Evolutionary conservation across 768 basidiomycete species (phyloP).

Genomic region (Trametes elegans): DNA sequence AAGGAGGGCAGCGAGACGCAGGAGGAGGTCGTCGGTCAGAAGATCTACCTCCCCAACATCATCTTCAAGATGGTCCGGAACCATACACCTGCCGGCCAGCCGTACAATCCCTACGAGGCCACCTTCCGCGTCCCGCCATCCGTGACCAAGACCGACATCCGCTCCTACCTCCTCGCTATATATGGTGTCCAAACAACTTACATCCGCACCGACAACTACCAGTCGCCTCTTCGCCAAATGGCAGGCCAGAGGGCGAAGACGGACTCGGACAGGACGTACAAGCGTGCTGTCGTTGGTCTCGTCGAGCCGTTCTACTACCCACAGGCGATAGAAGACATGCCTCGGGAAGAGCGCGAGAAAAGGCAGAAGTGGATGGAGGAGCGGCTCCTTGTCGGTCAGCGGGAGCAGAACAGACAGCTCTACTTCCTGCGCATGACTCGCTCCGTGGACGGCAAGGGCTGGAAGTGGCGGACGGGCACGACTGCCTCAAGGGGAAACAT

Average conservation of each 20-base stretch:
- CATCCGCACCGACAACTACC: slow-evolving; percentile 92
- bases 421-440: slow-evolving; percentile 32
- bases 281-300: slow-evolving; percentile 89
- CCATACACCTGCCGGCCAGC: slow-evolving; percentile 65
- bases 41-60: slow-evolving; percentile 88
- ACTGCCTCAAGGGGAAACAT: slow-evolving; percentile 48
- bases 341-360: slow-evolving; percentile 46
- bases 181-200: slow-evolving; percentile 91
- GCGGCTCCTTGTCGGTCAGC: slow-evolving; percentile 39
- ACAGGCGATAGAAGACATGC: slow-evolving; percentile 75
- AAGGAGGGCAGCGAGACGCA: slow-evolving; percentile 40
- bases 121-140: slow-evolving; percentile 90
- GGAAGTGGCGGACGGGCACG: slow-evolving; percentile 38
- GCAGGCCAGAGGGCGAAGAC: not conserved
- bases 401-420: slow-evolving; percentile 20
- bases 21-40: slow-evolving; percentile 68
- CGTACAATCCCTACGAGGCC: slow-evolving; percentile 94
- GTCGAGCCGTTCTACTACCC: slow-evolving; percentile 95
- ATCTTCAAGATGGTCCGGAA: slow-evolving; percentile 83
- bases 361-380: slow-evolving; percentile 64
- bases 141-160: slow-evolving; percentile 90
- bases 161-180: slow-evolving; percentile 78
- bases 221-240: slow-evolving; percentile 48
- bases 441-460: slow-evolving; percentile 22
- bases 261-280: slow-evolving; percentile 59